Evolutionary conservation across 768 basidiomycete species (phyloP).

Genomic region (Amanita rubescens): DNA sequence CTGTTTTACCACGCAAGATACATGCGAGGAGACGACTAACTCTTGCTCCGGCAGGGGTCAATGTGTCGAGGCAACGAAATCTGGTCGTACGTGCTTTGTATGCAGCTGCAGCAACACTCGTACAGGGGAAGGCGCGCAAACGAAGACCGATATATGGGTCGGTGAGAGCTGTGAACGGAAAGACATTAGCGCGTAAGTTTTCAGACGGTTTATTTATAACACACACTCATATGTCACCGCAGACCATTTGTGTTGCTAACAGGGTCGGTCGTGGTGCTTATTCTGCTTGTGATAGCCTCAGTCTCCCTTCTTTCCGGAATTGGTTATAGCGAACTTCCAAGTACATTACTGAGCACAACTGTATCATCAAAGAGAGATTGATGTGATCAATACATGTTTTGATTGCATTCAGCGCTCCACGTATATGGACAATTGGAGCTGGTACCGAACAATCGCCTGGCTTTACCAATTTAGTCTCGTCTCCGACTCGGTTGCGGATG

Average conservation of each 20-base stretch:
- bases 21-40: conserved; percentile 56
- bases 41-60: conserved; percentile 65
- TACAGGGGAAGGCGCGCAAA: conserved; percentile 44
- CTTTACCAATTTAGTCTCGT: neutral
- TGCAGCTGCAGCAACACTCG: conserved; percentile 43
- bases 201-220: neutral
- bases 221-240: conserved; percentile 4
- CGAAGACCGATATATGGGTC: conserved; percentile 60
- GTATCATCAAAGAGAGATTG: conserved; percentile 48
- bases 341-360: conserved; percentile 59
- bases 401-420: neutral
- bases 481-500: neutral
- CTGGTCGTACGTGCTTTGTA: conserved; percentile 49
- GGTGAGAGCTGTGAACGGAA: conserved; percentile 71
- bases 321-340: conserved; percentile 60
- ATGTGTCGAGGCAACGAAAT: conserved; percentile 54
- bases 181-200: conserved; percentile 69
- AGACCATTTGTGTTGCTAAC: conserved; percentile 72
- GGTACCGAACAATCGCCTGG: neutral
- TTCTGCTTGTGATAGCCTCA: conserved; percentile 61
- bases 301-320: conserved; percentile 58
- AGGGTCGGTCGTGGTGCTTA: conserved; percentile 57
- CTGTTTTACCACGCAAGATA: conserved; percentile 48
- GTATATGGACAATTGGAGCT: neutral
- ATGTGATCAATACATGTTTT: neutral